Conservation (phyloP, 148 eudicot genomes). For the Nyssa sinensis region DNA sequence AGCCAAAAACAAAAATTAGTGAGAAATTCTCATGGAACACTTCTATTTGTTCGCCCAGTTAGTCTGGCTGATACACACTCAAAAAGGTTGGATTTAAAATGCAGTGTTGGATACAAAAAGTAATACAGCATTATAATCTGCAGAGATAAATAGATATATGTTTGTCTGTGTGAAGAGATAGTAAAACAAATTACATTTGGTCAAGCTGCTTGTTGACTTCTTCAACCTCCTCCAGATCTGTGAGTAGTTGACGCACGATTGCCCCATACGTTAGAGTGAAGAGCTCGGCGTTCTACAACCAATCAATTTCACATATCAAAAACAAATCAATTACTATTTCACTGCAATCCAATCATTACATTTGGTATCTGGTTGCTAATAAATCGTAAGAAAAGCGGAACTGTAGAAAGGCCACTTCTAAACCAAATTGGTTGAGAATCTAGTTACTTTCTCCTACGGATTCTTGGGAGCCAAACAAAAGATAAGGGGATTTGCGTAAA, state of each 20-base stretch:
- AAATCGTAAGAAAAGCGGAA: background rate
- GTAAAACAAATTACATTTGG: slow-evolving; percentile 47
- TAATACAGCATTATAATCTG: no score
- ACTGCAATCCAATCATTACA: background rate
- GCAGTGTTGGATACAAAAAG: no score
- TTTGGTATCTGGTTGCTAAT: background rate
- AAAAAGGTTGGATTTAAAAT: no score
- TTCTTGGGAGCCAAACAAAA: background rate
- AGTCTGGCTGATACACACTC: background rate
- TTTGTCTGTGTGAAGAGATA: background rate
- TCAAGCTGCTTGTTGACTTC: slow-evolving; percentile 99
- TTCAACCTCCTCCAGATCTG: slow-evolving; percentile 96
- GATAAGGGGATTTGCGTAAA: background rate
- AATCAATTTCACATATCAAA: background rate
- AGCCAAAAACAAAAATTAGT: background rate
- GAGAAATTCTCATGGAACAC: background rate
- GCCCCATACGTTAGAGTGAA: slow-evolving; percentile 98
- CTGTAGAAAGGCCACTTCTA: no score
- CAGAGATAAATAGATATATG: background rate
- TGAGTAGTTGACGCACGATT: slow-evolving; percentile 85
- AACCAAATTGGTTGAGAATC: no score
- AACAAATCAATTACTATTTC: background rate
- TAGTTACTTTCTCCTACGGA: background rate
- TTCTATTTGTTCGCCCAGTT: background rate
- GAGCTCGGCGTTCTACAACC: slow-evolving; percentile 72